Evolutionary conservation across 2,329 filamentous ascomycete species (phyloP), one percentile per base, ranked within the genome.

Genomic region (Setomelanomma holmii): DNA sequence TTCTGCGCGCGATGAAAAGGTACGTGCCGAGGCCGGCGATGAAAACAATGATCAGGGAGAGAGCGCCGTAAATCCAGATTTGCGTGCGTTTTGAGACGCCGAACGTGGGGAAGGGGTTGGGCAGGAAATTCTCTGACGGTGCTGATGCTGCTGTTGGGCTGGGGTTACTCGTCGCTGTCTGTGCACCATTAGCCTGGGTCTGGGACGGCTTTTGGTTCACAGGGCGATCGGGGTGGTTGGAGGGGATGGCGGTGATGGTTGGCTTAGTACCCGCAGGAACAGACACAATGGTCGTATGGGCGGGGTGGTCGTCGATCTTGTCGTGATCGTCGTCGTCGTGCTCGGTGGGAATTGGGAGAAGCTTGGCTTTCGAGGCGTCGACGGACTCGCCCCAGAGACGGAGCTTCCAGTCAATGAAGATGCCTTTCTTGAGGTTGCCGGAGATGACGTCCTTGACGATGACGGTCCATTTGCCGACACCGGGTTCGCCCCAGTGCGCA

Each of bases 351-450:
- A 97, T 84, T 6, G 95, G 93, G 14, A 96, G 84, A 4, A 89
- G 80, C 6, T 78, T 83, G 45, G 93, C 88, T 70, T 89, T 90
- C 43, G 82, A 79, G 30, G 86, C 83, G 69, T 98, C 90, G 62
- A 91, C 90, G 53, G 84, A 83, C 75, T 97, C 93, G 56, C 95
- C 95, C 91, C 92, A 99, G 3, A 99, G 84, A 72, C 93, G 96
- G 52, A 99, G 81, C 66, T 90, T 90, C 91, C 93, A 99, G 77
- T 99, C 93, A 40, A 87, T 82, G 66, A 98, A 96, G 8, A 80
- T 87, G 60, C 95, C 95, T 5, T 80, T 86, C 73, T 89, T 80
- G 4, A 89, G 83, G 71, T 99, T 97, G 53, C 88, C 83, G 21
- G 62, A 42, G 16, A 85, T 80, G 17, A 89, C 89, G 71, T 99